A percentile compares a stretch with the other conserved stretches of the same genome.
Conservation (phyloP, 257 asterid genomes). For the Nicotiana attenuata region DNA sequence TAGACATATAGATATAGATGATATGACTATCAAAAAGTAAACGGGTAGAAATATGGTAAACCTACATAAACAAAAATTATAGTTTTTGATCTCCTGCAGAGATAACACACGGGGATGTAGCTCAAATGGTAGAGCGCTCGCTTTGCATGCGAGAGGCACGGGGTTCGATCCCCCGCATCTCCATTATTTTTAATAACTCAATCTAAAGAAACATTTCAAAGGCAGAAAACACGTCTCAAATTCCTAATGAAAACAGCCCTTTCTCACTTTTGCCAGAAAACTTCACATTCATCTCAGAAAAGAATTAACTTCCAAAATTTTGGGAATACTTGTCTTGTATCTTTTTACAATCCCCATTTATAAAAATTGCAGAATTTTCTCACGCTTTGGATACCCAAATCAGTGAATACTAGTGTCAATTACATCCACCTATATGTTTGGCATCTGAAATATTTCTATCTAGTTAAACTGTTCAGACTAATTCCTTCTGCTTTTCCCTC, state of each 20-base stretch:
- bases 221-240: background rate
- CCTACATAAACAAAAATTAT: too few relatives aligned
- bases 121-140: slow-evolving; percentile 99
- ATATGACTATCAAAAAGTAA: too few relatives aligned
- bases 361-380: background rate
- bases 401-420: background rate
- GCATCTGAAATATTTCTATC: background rate
- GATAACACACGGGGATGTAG: slow-evolving; percentile 64
- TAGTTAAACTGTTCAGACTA: slow-evolving; percentile 23
- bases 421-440: background rate
- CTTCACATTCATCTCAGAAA: background rate
- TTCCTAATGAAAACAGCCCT: too few relatives aligned
- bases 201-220: background rate
- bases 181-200: slow-evolving; percentile 16
- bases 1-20: too few relatives aligned
- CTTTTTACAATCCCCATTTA: background rate
- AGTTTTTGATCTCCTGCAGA: too few relatives aligned
- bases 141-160: slow-evolving; percentile 99
- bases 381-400: background rate
- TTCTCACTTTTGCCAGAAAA: background rate
- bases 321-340: background rate
- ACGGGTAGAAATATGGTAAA: too few relatives aligned
- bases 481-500: slow-evolving; percentile 52
- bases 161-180: slow-evolving; percentile 90
- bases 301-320: background rate